Evolutionary conservation across 352 stramenopile species (phyloP).

Genomic region (Pythium phragmitis): DNA sequence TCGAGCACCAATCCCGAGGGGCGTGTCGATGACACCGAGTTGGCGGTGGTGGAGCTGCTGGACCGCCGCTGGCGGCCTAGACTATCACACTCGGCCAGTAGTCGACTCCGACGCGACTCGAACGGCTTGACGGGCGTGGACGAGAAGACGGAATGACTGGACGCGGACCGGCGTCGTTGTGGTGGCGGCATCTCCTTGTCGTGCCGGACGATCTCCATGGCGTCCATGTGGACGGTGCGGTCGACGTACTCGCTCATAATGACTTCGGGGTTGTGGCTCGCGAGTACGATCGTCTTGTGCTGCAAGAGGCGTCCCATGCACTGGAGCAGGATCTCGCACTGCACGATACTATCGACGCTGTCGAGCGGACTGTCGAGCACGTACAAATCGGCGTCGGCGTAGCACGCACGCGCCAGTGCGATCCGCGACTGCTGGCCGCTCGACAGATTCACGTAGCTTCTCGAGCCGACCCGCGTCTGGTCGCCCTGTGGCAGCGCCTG

Average conservation of each 20-base stretch:
- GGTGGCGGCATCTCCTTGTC: background rate
- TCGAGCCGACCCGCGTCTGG: conserved; percentile 30
- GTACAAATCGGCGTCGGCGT: conserved; percentile 32
- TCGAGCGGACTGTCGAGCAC: conserved; percentile 34
- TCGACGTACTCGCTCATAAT: conserved; percentile 32
- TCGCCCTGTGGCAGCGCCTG: conserved; percentile 28
- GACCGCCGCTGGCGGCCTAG: conserved; percentile 13
- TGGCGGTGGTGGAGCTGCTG: background rate
- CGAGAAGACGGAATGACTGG: too few species aligned
- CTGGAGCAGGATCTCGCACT: conserved; percentile 75
- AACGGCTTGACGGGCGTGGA: background rate
- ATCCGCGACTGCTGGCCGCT: conserved; percentile 34
- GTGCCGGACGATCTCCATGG: conserved; percentile 20
- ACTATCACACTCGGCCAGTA: conserved; percentile 14
- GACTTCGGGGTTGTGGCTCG: conserved; percentile 86
- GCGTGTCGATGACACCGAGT: background rate
- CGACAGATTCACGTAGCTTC: conserved; percentile 33
- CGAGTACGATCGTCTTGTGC: conserved; percentile 74
- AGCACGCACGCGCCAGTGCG: conserved; percentile 33
- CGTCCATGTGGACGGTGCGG: conserved; percentile 22
- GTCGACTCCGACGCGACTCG: conserved; percentile 11
- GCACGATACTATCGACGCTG: conserved; percentile 70
- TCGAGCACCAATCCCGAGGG: conserved; percentile 24
- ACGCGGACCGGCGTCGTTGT: background rate
- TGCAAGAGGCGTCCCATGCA: conserved; percentile 28